Base-by-base conservation (phyloP, 2,329 filamentous ascomycete genomes). In the Akanthomyces dipterigenus region DNA sequence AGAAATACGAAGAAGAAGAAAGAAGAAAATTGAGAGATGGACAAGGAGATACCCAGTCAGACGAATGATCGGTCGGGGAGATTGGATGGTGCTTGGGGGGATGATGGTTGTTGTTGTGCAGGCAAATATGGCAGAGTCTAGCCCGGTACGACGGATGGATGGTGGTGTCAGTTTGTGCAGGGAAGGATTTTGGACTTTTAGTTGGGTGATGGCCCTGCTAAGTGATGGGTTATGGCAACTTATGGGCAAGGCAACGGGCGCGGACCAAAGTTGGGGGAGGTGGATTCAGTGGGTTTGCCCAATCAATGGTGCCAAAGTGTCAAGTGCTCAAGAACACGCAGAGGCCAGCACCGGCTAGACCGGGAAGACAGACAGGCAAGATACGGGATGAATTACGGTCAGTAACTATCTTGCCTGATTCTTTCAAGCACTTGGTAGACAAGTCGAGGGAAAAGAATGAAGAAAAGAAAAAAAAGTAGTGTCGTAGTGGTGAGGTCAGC, bases 401-500 rank as follows among this genome's bases (percentile, higher is more conserved):
- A 38, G 36, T 38, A 38, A 16, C 4, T 38, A 38, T 38, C 4
- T 38, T 38, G 12, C 36, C 3, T 14, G 5, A 38, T 38, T 16
- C 5, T 38, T 16, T 38, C 36, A 16, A 38, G 5, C 12, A 16
- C 12, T 16, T 34, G 31, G 14, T 5, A 38, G 16, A 9, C 36
- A 38, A 8, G 31, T 5, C 31, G 7, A 7, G 31, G 31, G 36
- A 12, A 58, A 6, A n/a, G 31, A 12, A 42, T 50, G 18, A 12
- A 56, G 20, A 16, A 43, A 42, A 59, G 18, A 12, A 56, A 22
- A 16, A 43, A 51, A 53, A 59, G 16, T 43, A 51, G 48, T 59
- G 56, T 59, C 56, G 56, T 59, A 50, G 56, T 59, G 46, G 56
- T 59, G 56, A 59, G 56, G 56, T 53, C 56, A 59, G 56, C 56